Evolutionary conservation across 164 flowering plant species (phyloP), one percentile per base, ranked within the genome.

Genomic region (Liriodendron chinense): DNA sequence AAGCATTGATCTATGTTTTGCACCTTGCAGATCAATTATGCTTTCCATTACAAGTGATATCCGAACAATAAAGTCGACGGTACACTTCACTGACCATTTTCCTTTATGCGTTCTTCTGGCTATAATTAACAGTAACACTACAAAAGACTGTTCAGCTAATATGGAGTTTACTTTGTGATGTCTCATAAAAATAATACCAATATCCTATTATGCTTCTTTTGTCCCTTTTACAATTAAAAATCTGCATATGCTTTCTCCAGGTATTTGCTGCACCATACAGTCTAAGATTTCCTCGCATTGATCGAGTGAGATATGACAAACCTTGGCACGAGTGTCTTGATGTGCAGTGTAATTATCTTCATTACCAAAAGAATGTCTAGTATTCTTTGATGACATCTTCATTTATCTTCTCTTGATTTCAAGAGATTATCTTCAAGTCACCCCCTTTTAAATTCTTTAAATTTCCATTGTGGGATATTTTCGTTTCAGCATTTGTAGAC

Each of bases 271-370:
- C 97, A 73, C 99, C 99, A 25, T 94, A 96, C 77, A 84, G 96
- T 84, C 82, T 96, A 82, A 90, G 99, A 79, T 94, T 94, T 83
- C 98, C 99, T 24, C 93, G 99, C 22, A 94, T 96, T 80, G 97
- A 96, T 65, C 83, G 84, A 75, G 98, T 92, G 77, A 89, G 98
- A 85, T 87, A 88, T 87, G 99, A 96, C 86, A 96, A 96, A 80
- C 95, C 97, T 71, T 96, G 99, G 98, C 90, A 94, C 77, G 99
- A 96, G 75, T 96, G 99, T 84, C 97, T 96, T 80, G 97, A 96
- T 79, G 89, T 96, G 75, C 92, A 94, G 79, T 86, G 98, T 94
- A 85, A 87, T 93, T 23, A 63, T 59, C 43, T 34, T 34, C 43
- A 43, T n/a, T 10, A 22, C 34, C 43, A 53, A n/a, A n/a, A 34